phyloP scores from a whole-genome alignment of 306 rosid genomes.

The Corylus avellana region DNA sequence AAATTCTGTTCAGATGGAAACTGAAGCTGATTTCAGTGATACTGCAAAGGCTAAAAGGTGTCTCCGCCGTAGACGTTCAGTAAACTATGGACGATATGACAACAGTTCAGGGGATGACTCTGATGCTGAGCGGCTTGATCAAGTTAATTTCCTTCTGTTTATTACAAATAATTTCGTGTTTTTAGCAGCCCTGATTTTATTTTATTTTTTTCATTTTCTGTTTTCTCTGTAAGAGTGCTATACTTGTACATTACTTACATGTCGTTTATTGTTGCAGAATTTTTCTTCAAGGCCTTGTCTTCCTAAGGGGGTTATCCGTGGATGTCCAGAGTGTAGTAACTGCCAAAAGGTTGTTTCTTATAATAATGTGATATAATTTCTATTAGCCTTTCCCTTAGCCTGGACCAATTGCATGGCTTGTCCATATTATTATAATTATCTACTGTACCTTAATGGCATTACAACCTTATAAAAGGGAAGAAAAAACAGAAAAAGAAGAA shows the following conservation, averaged over 20 bases:
- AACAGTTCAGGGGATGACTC: slow-evolving; percentile 58
- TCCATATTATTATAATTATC: background rate
- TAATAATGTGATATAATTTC: slow-evolving; percentile 10
- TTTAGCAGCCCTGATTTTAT: slow-evolving; percentile 25
- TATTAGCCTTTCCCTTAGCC: slow-evolving; percentile 3
- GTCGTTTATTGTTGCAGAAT: slow-evolving; percentile 56
- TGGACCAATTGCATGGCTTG: slow-evolving; percentile 22
- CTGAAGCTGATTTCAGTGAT: slow-evolving; percentile 40
- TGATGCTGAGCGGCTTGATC: slow-evolving; percentile 68
- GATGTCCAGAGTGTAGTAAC: slow-evolving; percentile 78
- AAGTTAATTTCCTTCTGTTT: slow-evolving; percentile 46
- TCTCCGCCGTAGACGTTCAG: slow-evolving; percentile 64
- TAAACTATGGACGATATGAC: slow-evolving; percentile 59
- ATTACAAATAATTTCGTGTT: slow-evolving; percentile 23
- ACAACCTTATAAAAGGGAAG: background rate
- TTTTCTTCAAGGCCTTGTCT: slow-evolving; percentile 53
- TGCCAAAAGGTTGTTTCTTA: slow-evolving; percentile 78
- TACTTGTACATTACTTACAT: slow-evolving; percentile 37
- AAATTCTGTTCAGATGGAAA: slow-evolving; percentile 55
- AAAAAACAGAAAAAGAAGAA: background rate
- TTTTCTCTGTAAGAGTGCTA: slow-evolving; percentile 19
- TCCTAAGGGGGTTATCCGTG: slow-evolving; percentile 86
- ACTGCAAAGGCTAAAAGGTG: slow-evolving; percentile 64
- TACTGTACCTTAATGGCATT: background rate
- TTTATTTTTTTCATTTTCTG: slow-evolving; percentile 14